A percentile compares a stretch with the other conserved stretches of the same genome.
Evolutionary conservation across 345 rosid species (phyloP).

Genomic region (Punica granatum): DNA sequence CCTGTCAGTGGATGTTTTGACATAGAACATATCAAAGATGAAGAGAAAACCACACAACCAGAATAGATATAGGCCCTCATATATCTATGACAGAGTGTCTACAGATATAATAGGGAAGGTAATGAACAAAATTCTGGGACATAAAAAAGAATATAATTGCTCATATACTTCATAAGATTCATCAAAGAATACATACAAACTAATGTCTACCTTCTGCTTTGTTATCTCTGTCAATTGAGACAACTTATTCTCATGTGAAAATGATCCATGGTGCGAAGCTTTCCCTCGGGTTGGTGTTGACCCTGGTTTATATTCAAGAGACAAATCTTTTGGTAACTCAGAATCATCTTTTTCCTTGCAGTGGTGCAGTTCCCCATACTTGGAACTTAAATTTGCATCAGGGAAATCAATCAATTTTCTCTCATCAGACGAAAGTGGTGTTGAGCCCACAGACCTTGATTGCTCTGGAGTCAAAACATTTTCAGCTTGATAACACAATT

Average conservation of each 20-base stretch:
- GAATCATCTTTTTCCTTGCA: slow-evolving; percentile 19
- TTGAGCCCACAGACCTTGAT: slow-evolving; percentile 22
- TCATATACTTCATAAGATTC: background rate
- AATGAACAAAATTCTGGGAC: background rate
- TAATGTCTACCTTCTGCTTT: slow-evolving; percentile 24
- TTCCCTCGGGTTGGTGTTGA: slow-evolving; percentile 14
- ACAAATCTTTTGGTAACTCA: slow-evolving; percentile 20
- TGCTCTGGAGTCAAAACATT: slow-evolving; percentile 13
- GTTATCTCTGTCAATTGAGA: slow-evolving; percentile 16
- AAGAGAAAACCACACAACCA: background rate
- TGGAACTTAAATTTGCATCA: slow-evolving; percentile 23
- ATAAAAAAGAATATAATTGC: too few relatives aligned
- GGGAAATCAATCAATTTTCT: slow-evolving; percentile 24
- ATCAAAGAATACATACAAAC: background rate
- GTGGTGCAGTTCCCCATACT: slow-evolving; percentile 18
- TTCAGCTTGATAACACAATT: slow-evolving; percentile 29
- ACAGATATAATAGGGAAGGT: background rate
- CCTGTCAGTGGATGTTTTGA: background rate
- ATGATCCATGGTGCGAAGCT: slow-evolving; percentile 15
- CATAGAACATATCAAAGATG: background rate
- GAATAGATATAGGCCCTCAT: background rate
- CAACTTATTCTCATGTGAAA: slow-evolving; percentile 17
- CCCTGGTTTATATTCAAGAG: slow-evolving; percentile 8
- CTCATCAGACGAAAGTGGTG: slow-evolving; percentile 16
- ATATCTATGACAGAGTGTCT: background rate